Percentiles rank a stretch among this genome's conserved stretches.
phyloP scores from a whole-genome alignment of 345 rosid genomes.

The Punica granatum region DNA sequence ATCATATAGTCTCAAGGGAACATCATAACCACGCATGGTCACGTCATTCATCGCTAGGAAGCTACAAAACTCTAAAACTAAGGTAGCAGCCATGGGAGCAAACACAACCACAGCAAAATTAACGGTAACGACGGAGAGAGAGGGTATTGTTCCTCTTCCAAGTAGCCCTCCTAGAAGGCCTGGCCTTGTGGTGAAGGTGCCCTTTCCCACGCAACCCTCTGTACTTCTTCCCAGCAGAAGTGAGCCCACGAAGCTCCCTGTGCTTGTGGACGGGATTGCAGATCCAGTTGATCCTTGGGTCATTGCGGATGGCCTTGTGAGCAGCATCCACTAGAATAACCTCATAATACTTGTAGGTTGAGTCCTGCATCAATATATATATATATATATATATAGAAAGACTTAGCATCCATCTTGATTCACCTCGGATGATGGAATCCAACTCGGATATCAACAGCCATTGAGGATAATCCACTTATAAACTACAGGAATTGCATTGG shows the following conservation, averaged over 20 bases:
- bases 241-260: constrained; percentile 4
- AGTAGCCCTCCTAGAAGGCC: constrained; percentile 5
- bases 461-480: too few species aligned
- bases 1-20: not conserved
- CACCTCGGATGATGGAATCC: too few species aligned
- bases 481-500: too few species aligned
- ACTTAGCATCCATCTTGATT: not conserved
- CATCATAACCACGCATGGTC: not conserved
- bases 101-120: not conserved
- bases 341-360: not conserved
- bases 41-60: not conserved
- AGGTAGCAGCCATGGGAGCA: not conserved
- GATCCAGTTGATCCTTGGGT: constrained; percentile 4
- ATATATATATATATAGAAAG: too few species aligned
- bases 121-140: constrained; percentile 3
- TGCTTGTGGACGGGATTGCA: constrained; percentile 7
- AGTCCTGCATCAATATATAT: not conserved
- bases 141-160: constrained; percentile 6
- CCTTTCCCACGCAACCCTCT: constrained; percentile 5
- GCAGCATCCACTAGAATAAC: not conserved
- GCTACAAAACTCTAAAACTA: not conserved
- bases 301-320: constrained; percentile 3
- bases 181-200: constrained; percentile 2
- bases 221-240: constrained; percentile 5
- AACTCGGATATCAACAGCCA: too few species aligned